A percentile compares a stretch with the other conserved stretches of the same genome.
Conservation (phyloP, 129 eudicot genomes). For the Rutidosis leptorrhynchoides region DNA sequence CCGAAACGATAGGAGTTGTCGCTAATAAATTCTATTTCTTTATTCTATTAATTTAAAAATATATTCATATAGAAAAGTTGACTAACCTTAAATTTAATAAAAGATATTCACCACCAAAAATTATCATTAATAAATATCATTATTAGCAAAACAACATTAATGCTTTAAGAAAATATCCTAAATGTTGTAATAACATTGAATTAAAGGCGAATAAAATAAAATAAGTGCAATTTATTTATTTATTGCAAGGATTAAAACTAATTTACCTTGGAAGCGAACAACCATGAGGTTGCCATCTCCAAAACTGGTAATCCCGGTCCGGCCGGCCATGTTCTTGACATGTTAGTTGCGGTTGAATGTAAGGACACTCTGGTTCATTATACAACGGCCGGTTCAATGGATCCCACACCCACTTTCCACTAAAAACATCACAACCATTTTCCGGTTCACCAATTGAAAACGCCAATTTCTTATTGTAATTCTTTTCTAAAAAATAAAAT, state of each 20-base stretch:
- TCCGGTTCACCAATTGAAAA: slow-evolving; percentile 44
- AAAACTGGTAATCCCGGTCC: slow-evolving; percentile 59
- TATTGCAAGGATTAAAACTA: not conserved
- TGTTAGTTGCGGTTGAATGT: slow-evolving; percentile 80
- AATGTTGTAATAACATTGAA: too few species aligned
- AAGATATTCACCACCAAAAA: too few species aligned
- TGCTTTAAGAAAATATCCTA: not conserved
- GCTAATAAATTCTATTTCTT: too few species aligned
- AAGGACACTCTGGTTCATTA: slow-evolving; percentile 85
- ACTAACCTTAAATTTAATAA: too few species aligned
- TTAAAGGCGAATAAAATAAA: too few species aligned
- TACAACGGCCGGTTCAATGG: slow-evolving; percentile 61
- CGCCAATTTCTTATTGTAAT: slow-evolving; percentile 43
- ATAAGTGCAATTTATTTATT: not conserved
- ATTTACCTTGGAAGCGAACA: slow-evolving; percentile 77
- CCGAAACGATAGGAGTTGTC: too few species aligned
- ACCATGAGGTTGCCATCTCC: slow-evolving; percentile 92
- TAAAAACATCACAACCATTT: slow-evolving; percentile 57
- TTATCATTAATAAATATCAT: not conserved
- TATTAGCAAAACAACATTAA: not conserved
- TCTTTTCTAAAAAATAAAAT: slow-evolving; percentile 32
- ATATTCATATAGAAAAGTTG: too few species aligned
- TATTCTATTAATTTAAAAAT: too few species aligned
- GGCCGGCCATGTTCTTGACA: slow-evolving; percentile 93
- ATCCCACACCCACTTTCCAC: slow-evolving; percentile 85